These are phyloP conservation scores for Cercospora sesami DNA, from an alignment of 2,329 filamentous ascomycete genomes.

Conservation along the genomic window DNA sequence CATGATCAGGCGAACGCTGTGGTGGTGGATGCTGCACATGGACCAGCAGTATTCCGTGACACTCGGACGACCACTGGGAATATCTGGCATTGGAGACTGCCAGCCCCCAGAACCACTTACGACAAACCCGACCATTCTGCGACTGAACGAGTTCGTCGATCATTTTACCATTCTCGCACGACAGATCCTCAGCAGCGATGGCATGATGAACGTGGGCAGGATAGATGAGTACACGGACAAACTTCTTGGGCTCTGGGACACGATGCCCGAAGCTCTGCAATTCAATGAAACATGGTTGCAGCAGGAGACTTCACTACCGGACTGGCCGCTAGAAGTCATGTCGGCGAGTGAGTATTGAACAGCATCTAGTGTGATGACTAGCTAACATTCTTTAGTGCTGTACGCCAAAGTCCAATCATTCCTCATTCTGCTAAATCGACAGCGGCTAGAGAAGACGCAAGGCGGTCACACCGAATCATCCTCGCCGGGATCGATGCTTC, in stretches of 20 bases:
- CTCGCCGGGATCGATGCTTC: conserved; percentile 23
- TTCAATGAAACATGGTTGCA: conserved; percentile 50
- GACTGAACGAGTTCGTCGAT: conserved; percentile 49
- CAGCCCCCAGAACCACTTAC: conserved; percentile 49
- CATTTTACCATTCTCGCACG: conserved; percentile 52
- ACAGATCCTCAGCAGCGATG: conserved; percentile 49
- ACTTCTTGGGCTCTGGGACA: conserved; percentile 46
- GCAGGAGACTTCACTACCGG: conserved; percentile 42
- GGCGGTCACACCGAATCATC: conserved; percentile 25
- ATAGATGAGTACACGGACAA: conserved; percentile 52
- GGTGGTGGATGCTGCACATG: conserved; percentile 57
- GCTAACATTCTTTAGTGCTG: conserved; percentile 39
- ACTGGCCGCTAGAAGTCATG: conserved; percentile 51
- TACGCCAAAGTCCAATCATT: conserved; percentile 53
- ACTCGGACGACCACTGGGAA: conserved; percentile 51
- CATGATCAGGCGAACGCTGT: conserved; percentile 47
- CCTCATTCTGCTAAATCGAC: conserved; percentile 51
- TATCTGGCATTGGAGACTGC: conserved; percentile 53
- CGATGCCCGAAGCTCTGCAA: conserved; percentile 49
- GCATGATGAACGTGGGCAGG: conserved; percentile 43
- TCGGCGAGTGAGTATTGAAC: conserved; percentile 43
- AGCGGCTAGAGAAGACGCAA: conserved; percentile 42
- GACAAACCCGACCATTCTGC: conserved; percentile 46
- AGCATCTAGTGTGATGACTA: background rate
- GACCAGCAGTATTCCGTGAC: conserved; percentile 55